phyloP scores from a whole-genome alignment of 2,329 filamentous ascomycete species.

The Aspergillus nomiae region DNA sequence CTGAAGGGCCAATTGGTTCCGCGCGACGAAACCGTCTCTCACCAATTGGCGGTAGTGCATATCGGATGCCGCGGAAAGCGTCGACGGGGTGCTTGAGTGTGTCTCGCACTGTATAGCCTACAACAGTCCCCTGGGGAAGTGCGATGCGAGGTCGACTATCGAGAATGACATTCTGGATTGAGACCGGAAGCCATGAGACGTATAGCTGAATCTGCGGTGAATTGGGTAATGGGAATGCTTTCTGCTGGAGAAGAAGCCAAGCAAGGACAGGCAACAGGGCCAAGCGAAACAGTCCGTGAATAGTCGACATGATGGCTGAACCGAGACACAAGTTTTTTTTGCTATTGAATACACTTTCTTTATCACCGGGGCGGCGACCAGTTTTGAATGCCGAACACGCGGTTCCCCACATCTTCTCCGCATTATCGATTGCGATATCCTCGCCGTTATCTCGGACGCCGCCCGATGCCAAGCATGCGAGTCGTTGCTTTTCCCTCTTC shows the following conservation, averaged over 20 bases:
- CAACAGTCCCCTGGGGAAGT: constrained; percentile 32
- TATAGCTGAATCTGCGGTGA: background rate
- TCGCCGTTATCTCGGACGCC: constrained; percentile 2
- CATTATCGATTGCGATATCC: background rate
- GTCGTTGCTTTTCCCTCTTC: background rate
- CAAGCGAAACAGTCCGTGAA: background rate
- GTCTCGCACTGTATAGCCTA: constrained; percentile 29
- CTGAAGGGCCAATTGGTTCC: constrained; percentile 25
- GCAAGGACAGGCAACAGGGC: background rate
- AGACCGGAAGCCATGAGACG: background rate
- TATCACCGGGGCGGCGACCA: background rate
- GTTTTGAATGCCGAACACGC: background rate
- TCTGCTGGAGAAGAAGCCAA: background rate
- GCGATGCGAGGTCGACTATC: constrained; percentile 12
- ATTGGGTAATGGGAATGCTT: background rate
- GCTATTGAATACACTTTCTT: background rate
- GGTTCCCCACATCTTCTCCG: constrained; percentile 1
- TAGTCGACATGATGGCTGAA: background rate
- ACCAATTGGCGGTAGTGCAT: constrained; percentile 50
- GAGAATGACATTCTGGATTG: background rate
- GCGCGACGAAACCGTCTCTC: constrained; percentile 50
- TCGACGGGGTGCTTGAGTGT: constrained; percentile 32
- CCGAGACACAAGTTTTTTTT: too few relatives aligned
- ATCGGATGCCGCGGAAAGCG: constrained; percentile 53
- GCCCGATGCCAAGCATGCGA: background rate